Evolutionary conservation across 148 eudicot genomes (phyloP), one percentile per base, ranked within the genome.

Genomic region (Vaccinium darrowii): DNA sequence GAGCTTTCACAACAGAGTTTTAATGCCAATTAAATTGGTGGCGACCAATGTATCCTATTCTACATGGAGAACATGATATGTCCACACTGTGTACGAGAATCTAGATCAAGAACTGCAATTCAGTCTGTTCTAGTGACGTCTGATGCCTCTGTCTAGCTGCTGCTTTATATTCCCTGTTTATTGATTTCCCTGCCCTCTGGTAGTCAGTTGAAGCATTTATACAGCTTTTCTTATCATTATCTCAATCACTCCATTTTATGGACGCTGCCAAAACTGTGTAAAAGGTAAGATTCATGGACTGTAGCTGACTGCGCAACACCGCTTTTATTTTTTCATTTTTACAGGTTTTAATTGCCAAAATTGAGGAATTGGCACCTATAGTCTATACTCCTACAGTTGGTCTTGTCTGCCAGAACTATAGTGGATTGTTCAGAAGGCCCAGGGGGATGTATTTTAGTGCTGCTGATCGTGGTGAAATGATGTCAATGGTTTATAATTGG

Each of bases 401-500:
- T 85, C 94, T 92, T 87, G 99, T 97, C 83, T 97, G 99, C 86
- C 99, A 97, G 84, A 93, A 97, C 78, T 97, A 95, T 79, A 90
- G 99, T 87, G 99, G 99, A 69, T 88, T 97, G 73, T 97, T 93
- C 83, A 93, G 99, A 92, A 91, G 99, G 88, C 99, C 99, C 13
- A 90, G 99, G 84, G 99, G 99, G 69, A 97, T 97, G 98, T 97
- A 94, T 80, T 97, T 97, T 79, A 93, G 99, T 87, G 92, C 97
- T 77, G 94, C 87, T 67, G 99, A 97, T 89, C 95, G 99, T 88
- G 99, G 99, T 84, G 99, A 97, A 87, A 97, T 97, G 99, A 97
- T 97, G 98, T 97, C 99, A 80, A 97, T 97, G 99, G 98, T 94
- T 84, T 95, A 97, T 88, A 97, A 97, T 89, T 97, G 99, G 99